These are phyloP conservation scores for Wickerhamomyces ciferrii DNA, from an alignment of 805 yeast species.

Conservation along the genomic window DNA sequence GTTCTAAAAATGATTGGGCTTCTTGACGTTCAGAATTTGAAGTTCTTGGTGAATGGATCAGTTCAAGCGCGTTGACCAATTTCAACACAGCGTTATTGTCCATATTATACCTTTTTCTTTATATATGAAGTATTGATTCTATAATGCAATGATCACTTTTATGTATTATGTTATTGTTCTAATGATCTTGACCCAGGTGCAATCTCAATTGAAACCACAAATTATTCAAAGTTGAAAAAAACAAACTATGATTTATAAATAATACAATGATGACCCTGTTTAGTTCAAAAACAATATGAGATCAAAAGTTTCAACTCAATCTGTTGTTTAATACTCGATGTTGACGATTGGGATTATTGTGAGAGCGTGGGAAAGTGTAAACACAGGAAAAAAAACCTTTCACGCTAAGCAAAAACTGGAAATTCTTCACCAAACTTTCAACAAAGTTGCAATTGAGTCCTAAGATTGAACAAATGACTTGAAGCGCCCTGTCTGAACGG, in stretches of 20 bases:
- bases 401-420: background rate
- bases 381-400: background rate
- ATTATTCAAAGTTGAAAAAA: too few species aligned
- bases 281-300: too few species aligned
- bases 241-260: too few species aligned
- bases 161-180: too few species aligned
- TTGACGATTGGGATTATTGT: background rate
- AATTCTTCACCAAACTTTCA: background rate
- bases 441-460: background rate
- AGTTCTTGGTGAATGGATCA: slow-evolving; percentile 64
- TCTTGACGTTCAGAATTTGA: slow-evolving; percentile 50
- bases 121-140: background rate
- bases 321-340: background rate
- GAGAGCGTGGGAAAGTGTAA: slow-evolving; percentile 1
- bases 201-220: too few species aligned
- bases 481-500: background rate
- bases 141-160: background rate
- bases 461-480: background rate
- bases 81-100: slow-evolving; percentile 65
- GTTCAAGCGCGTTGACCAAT: slow-evolving; percentile 71
- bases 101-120: slow-evolving; percentile 29
- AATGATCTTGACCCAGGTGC: too few species aligned
- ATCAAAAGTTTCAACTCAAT: background rate
- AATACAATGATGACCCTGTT: too few species aligned
- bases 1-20: slow-evolving; percentile 67